Evolutionary conservation across 1,284 basidiomycete species (phyloP), one percentile per base, ranked within the genome.

Genomic region (Moesziomyces parantarcticus): DNA sequence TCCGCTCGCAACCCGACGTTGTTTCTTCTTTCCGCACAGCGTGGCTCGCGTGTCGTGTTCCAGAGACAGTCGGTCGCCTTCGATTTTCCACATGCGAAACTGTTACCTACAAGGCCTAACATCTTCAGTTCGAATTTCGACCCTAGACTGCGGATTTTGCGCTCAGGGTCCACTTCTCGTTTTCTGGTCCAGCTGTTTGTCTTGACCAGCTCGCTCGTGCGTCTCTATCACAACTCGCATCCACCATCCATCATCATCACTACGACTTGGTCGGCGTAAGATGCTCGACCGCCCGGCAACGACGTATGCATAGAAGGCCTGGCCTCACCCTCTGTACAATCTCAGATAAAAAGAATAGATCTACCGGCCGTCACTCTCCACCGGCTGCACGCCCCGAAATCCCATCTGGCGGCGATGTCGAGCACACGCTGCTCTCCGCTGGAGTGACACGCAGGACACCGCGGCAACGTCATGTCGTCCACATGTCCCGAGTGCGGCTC

Each of bases 401-500:
- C 36, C 36, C 14, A 18, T 39, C 36, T 8, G 36, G 36, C 36
- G 36, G 36, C 36, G 16, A 39, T 39, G 36, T 18, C 36, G 6
- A 18, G 3, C 36, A 18, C 11, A 14, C 36, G 16, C 5, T 14
- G 11, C 36, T 39, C 36, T 39, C 16, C 36, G 16, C 18, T 16
- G 36, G 14, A 18, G 16, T 39, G 16, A 39, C 36, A 39, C 18
- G 18, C 36, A 39, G 6, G 2, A 39, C 11, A 16, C 14, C 14
- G 18, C 16, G 36, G 5, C 2, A 39, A 16, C 11, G 36, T 7
- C 32, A 71, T 65, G 62, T n/a, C 32, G 16, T 39, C 49, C 11
- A 29, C 29, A 20, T 71, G 68, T 49, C 58, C 62, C 16, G 51
- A 56, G 34, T 71, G 68, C 42, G 52, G 61, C 22, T 61, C 62